These are phyloP conservation scores for Penicillium sp. DNA, from an alignment of 2,329 filamentous ascomycete genomes.

Conservation along the genomic window DNA sequence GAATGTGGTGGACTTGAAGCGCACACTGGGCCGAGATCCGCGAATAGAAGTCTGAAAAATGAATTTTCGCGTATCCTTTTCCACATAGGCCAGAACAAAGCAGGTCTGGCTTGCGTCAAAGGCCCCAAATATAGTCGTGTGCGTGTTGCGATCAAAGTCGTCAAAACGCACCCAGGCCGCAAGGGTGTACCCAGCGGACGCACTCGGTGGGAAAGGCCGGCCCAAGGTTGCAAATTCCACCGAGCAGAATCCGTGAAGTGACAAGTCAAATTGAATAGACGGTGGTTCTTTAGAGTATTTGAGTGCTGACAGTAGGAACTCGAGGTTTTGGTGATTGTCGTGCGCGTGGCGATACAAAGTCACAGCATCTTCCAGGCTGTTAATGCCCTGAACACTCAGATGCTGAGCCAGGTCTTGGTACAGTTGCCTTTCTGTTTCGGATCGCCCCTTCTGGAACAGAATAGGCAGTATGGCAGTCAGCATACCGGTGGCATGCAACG, in stretches of 20 bases:
- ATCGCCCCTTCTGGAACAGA: conserved; percentile 54
- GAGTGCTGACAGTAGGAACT: conserved; percentile 69
- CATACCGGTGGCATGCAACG: conserved; percentile 66
- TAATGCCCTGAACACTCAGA: conserved; percentile 70
- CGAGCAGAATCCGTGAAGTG: conserved; percentile 78
- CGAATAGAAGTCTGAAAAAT: conserved; percentile 94
- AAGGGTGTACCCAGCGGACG: conserved; percentile 79
- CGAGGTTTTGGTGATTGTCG: conserved; percentile 48
- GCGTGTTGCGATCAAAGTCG: conserved; percentile 72
- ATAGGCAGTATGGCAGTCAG: conserved; percentile 61
- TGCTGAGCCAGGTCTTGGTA: conserved; percentile 62
- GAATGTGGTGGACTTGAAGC: conserved; percentile 81
- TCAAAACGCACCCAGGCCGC: conserved; percentile 85
- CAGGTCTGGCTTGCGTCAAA: conserved; percentile 90
- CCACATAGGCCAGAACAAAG: conserved; percentile 88
- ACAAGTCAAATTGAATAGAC: conserved; percentile 91
- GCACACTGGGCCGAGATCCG: conserved; percentile 77
- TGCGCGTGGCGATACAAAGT: conserved; percentile 60
- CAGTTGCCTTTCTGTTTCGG: conserved; percentile 51
- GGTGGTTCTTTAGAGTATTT: conserved; percentile 69
- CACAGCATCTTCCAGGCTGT: conserved; percentile 74
- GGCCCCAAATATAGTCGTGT: conserved; percentile 93
- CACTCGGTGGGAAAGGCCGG: conserved; percentile 73
- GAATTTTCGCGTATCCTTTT: conserved; percentile 87
- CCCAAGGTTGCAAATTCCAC: conserved; percentile 85